These are phyloP conservation scores for Russula dissimulans DNA, from an alignment of 768 basidiomycete species.

Conservation along the genomic window DNA sequence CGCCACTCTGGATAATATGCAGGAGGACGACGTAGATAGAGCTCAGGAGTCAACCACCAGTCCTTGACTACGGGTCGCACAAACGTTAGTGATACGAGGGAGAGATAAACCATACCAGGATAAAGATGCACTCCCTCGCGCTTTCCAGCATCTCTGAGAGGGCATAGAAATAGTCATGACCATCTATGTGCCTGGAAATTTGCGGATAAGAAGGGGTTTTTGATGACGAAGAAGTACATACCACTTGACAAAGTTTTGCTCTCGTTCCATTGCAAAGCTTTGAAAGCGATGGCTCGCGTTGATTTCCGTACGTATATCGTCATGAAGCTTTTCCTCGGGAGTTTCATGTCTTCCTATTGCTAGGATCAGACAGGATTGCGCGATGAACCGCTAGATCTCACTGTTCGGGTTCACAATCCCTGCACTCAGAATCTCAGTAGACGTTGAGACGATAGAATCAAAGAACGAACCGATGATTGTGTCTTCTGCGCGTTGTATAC, in stretches of 20 bases:
- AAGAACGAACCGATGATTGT: conserved; percentile 18
- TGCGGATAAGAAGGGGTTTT: neutral
- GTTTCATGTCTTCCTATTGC: conserved; percentile 58
- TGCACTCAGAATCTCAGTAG: neutral
- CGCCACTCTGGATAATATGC: conserved; percentile 81
- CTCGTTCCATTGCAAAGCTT: conserved; percentile 70
- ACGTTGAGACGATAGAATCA: neutral
- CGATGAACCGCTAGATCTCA: neutral
- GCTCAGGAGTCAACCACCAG: conserved; percentile 93
- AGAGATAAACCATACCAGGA: conserved; percentile 42
- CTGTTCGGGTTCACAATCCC: conserved; percentile 19
- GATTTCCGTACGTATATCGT: conserved; percentile 67
- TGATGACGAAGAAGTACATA: conserved; percentile 25
- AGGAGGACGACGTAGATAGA: conserved; percentile 90
- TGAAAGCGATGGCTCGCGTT: conserved; percentile 71
- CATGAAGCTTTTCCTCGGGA: conserved; percentile 60
- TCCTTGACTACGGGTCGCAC: conserved; percentile 36
- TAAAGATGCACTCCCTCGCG: conserved; percentile 80
- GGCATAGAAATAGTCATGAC: conserved; percentile 96
- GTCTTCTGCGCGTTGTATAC: conserved; percentile 20
- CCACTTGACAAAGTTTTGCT: conserved; percentile 77
- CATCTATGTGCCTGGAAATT: conserved; percentile 68
- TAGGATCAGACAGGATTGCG: neutral
- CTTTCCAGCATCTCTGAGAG: conserved; percentile 81
- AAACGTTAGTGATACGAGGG: neutral